Evolutionary conservation across 148 eudicot genomes (phyloP), one percentile per base, ranked within the genome.

Genomic region (Talinum fruticosum): DNA sequence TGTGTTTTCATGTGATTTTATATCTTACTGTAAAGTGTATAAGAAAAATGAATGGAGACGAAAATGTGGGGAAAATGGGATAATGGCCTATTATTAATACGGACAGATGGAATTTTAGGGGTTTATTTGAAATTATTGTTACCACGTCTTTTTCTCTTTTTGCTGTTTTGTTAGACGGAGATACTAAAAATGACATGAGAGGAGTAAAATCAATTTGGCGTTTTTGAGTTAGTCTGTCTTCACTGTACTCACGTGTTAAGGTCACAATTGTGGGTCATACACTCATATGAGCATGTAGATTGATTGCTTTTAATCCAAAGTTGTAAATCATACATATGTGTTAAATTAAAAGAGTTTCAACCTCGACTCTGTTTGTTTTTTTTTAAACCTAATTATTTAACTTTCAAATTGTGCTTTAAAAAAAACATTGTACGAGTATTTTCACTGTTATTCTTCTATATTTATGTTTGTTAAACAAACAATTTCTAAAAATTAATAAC

Each of bases 11-110:
- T 62, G 14, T 28, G 66, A 62, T 28, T 28, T 0, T 57, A 7
- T 23, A 28, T 62, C 33, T 28, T 8, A 13, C 14, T 62, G 66
- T 62, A 26, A 26, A 61, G 66, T 26, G 66, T 10, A 23, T 7
- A 61, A 4, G 32, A 0, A 38, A 64, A 38, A 41, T 65, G 76
- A 18, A 78, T 47, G 6, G 45, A 71, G 81, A 71, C 76, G 62
- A 6, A 29, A 61, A 62, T 30, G 32, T 78, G 76, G 76, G 15
- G 6, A 71, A n/a, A 7, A 7, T 24, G 24, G 62, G 24, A n/a
- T 2, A 21, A 54, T 23, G 10, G n/a, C 5, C 13, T 10, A 28
- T 24, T 62, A 24, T 24, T 28, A 62, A 10, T 62, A n/a, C n/a
- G n/a, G n/a, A n/a, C n/a, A n/a, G n/a, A n/a, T n/a, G n/a, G 16